Evolutionary conservation across 2,329 filamentous ascomycete genomes (phyloP).

Genomic region (Nannizziopsis barbatae): DNA sequence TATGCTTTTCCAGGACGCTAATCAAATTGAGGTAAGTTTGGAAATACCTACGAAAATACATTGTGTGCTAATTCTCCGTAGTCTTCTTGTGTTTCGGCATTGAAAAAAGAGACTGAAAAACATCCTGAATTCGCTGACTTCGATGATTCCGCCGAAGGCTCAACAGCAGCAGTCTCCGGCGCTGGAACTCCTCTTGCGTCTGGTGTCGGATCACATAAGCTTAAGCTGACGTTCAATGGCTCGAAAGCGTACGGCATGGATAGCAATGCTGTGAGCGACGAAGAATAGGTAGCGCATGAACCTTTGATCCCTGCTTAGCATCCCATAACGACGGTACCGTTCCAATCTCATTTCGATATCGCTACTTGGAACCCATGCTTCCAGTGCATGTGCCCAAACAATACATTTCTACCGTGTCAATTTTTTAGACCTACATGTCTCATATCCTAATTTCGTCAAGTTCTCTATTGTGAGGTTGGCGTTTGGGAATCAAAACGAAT

Average conservation of each 20-base stretch:
- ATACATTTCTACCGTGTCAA: no score
- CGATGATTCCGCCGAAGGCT: constrained; percentile 40
- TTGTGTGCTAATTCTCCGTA: constrained; percentile 17
- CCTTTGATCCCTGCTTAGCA: background rate
- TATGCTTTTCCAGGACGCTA: constrained; percentile 82
- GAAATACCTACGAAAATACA: background rate
- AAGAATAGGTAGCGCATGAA: constrained; percentile 19
- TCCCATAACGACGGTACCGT: background rate
- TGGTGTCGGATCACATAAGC: constrained; percentile 41
- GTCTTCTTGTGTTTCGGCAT: constrained; percentile 42
- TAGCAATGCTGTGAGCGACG: constrained; percentile 25
- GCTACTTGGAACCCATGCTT: background rate
- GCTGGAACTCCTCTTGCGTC: constrained; percentile 52
- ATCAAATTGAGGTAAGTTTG: constrained; percentile 70
- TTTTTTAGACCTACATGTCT: no score
- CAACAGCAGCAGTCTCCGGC: constrained; percentile 39
- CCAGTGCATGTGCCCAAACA: no score
- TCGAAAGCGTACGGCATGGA: constrained; percentile 24
- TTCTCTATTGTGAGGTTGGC: no score
- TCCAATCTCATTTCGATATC: background rate
- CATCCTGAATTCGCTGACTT: constrained; percentile 48
- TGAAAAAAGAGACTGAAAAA: constrained; percentile 44
- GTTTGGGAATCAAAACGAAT: no score
- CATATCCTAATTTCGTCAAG: no score
- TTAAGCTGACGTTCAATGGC: constrained; percentile 55